phyloP scores from a whole-genome alignment of 2,329 filamentous ascomycete species.

The Nemania serpens region DNA sequence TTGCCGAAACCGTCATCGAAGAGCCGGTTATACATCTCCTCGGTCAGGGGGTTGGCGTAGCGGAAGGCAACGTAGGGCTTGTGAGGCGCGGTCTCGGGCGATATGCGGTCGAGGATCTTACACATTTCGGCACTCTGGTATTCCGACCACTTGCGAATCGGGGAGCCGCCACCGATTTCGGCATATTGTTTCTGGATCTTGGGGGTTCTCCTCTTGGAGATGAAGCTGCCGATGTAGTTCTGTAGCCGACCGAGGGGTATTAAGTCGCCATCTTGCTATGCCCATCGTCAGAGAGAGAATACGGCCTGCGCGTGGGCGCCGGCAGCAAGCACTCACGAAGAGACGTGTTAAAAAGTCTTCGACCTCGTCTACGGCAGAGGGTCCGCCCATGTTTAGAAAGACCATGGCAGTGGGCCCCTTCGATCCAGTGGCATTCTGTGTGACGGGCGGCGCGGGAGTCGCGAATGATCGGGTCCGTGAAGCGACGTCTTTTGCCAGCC shows the following conservation, averaged over 20 bases:
- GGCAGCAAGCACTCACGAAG: slow-evolving; percentile 67
- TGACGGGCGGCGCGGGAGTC: slow-evolving; percentile 74
- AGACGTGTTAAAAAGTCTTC: slow-evolving; percentile 86
- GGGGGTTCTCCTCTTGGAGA: slow-evolving; percentile 84
- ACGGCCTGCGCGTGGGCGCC: not conserved
- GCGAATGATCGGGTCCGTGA: slow-evolving; percentile 57
- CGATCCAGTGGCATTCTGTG: slow-evolving; percentile 71
- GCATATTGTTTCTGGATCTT: slow-evolving; percentile 97
- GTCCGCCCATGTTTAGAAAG: slow-evolving; percentile 98
- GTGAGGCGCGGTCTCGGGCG: slow-evolving; percentile 91
- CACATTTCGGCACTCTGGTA: slow-evolving; percentile 95
- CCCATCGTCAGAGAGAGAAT: slow-evolving; percentile 25
- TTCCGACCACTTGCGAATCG: slow-evolving; percentile 97
- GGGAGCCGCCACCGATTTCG: slow-evolving; percentile 94
- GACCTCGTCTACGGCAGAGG: slow-evolving; percentile 85
- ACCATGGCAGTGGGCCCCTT: slow-evolving; percentile 96
- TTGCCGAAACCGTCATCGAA: slow-evolving; percentile 88
- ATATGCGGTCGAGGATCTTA: slow-evolving; percentile 90
- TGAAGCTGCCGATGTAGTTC: slow-evolving; percentile 85
- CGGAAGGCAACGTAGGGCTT: slow-evolving; percentile 98
- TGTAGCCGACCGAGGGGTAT: slow-evolving; percentile 95
- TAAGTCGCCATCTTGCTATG: slow-evolving; percentile 84
- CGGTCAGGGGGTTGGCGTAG: slow-evolving; percentile 90
- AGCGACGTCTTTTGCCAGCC: slow-evolving; percentile 32
- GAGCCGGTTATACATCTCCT: slow-evolving; percentile 85